Base-by-base conservation (phyloP, 345 rosid species). In the Ceriops zippeliana region DNA sequence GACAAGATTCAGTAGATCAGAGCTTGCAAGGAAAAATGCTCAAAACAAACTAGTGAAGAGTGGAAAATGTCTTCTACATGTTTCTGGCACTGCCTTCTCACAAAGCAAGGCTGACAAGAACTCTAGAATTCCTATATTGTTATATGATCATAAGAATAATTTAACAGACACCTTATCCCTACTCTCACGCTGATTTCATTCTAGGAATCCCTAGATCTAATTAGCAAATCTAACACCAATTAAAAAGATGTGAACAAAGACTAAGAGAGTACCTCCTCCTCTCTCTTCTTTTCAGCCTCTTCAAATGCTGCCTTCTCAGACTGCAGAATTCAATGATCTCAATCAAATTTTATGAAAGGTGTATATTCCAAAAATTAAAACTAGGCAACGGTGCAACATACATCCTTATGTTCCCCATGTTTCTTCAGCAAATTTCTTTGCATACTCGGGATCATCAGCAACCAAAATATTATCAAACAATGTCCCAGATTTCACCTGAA, bases 261-360 rank as follows among this genome's bases (percentile, higher is more conserved):
- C 34, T 7, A 30, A 47, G 54, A 56, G 22, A 24, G 47, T 81
- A 89, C 98, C 98, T 90, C 98, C 64, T 86, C 96, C 38, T 83
- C 90, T 76, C 28, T 84, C 76, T 87, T 88, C 82, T 93, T 88
- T 79, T 91, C 97, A 16, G 87, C 91, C 82, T 89, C 97, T 0
- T 93, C 98, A 38, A 93, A 93, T 67, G 97, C 90, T 72, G 91
- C 96, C 84, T 93, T 91, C 86, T 93, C 98, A 20, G 95, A 95
- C 98, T 93, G 86, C 67, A 83, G 61, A 42, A 75, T 37, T 35
- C 15, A 67, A 65, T 37, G 60, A 42, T 52, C 60, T 61, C 61
- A 74, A 65, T 69, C 70, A 74, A 16, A 61, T 60, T 69, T 38
- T 38, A 58, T 42, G 56, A 61, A 21, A 49, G 21, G n/a, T 20